Conservation (phyloP, 179 eudicot species). For the Gypsophila paniculata region DNA sequence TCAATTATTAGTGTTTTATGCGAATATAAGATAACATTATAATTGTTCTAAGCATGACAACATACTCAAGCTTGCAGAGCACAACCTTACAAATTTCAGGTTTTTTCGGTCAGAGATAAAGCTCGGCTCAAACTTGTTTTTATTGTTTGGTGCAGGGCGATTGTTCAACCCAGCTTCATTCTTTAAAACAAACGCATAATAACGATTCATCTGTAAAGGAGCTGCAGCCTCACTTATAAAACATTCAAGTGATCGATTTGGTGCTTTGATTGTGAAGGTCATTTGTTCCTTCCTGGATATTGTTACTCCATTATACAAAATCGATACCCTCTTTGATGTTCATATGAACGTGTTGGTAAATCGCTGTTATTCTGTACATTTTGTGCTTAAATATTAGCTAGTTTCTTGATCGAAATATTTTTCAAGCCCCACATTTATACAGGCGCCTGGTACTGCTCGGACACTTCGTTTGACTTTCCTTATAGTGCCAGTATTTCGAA, state of each 20-base stretch:
- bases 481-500: not conserved
- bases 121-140: not conserved
- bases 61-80: too few species aligned
- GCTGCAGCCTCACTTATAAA: conserved; percentile 14
- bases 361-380: not conserved
- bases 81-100: too few species aligned
- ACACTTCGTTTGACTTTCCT: not conserved
- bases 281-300: too few species aligned
- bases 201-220: conserved; percentile 14
- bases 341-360: not conserved
- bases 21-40: not conserved
- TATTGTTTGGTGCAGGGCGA: not conserved
- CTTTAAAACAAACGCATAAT: conserved; percentile 13
- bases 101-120: too few species aligned
- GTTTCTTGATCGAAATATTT: not conserved
- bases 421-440: not conserved
- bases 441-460: not conserved
- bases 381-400: not conserved
- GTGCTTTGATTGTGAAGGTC: conserved; percentile 13
- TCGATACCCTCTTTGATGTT: conserved; percentile 9
- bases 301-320: conserved; percentile 6
- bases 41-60: too few species aligned
- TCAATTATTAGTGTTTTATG: not conserved
- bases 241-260: conserved; percentile 6
- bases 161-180: conserved; percentile 5